These are phyloP conservation scores for Mesembryanthemum crystallinum DNA, from an alignment of 148 eudicot species.

Conservation along the genomic window DNA sequence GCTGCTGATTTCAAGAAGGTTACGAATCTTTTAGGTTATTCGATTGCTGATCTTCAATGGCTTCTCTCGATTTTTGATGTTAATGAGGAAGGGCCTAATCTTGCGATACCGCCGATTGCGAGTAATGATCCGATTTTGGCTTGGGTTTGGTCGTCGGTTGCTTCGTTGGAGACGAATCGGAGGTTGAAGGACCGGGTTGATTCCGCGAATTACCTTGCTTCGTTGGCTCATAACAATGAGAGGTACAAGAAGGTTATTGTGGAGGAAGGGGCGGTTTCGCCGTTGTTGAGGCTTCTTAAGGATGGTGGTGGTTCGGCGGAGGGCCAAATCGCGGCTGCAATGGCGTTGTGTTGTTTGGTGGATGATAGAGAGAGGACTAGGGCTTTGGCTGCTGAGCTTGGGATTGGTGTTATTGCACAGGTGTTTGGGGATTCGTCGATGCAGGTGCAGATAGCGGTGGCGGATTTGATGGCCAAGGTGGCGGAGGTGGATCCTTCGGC, in stretches of 20 bases:
- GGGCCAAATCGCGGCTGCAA: conserved; percentile 61
- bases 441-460: conserved; percentile 55
- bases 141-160: conserved; percentile 72
- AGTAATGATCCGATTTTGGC: conserved; percentile 65
- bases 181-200: conserved; percentile 46
- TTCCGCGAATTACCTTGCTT: conserved; percentile 47
- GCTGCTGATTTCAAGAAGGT: conserved; percentile 70
- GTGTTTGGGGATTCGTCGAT: conserved; percentile 51
- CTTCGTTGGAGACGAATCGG: conserved; percentile 55
- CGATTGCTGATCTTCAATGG: conserved; percentile 64
- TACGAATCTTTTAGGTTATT: conserved; percentile 45
- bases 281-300: conserved; percentile 55
- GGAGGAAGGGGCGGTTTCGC: conserved; percentile 64
- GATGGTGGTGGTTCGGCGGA: conserved; percentile 58
- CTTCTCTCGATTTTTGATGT: conserved; percentile 45
- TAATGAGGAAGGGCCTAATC: conserved; percentile 34
- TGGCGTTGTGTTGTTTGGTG: conserved; percentile 46
- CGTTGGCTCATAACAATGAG: conserved; percentile 43
- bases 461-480: conserved; percentile 58
- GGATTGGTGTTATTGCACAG: conserved; percentile 46
- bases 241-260: conserved; percentile 61
- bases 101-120: conserved; percentile 63
- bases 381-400: conserved; percentile 37
- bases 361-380: conserved; percentile 44
- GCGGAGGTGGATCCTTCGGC: conserved; percentile 50